Evolutionary conservation across 106 monocot genomes (phyloP), one percentile per base, ranked within the genome.

Genomic region (Dendrobium chrysotoxum): DNA sequence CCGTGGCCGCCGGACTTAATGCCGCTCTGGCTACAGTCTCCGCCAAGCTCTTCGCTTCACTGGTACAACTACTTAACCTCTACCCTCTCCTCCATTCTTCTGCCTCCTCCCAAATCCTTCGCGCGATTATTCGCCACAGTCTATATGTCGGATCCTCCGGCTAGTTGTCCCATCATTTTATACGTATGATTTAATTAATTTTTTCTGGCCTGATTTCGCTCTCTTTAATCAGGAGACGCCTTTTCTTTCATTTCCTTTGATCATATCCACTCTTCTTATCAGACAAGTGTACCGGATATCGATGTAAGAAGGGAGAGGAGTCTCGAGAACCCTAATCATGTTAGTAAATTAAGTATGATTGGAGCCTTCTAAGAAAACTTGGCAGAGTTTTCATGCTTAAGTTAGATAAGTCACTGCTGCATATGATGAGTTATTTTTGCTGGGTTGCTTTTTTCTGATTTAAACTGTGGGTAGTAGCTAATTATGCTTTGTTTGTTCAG

Each of bases 11-110:
- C 71, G 95, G 95, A 25, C 15, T 88, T 23, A 88, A 84, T 28
- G 95, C 95, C 31, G 89, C 92, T 66, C 82, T 92, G 4, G 95
- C 92, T 28, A 92, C 95, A 74, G 30, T 95, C 38, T 92, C 88
- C 35, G 92, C 95, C 79, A 95, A 92, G 70, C 50, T 90, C 80
- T 77, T 92, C 79, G 68, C 83, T 45, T 81, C 75, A 65, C 86
- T 81, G 91, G 93, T 91, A 74, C 9, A 20, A 2, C n/a, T 7
- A 12, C 21, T 45, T 30, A 28, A 31, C 6, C 7, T 45, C 28
- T 47, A 67, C 28, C 26, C 21, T 79, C 28, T 42, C 15, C 13
- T 41, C 30, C 5, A 30, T 20, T 71, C 38, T 35, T 42, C 28
- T 10, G 26, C 45, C n/a, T 26, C 9, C 61, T 2, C 4, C 12